Evolutionary conservation across 2,329 filamentous ascomycete genomes (phyloP).

Genomic region (Tolypocladium album): DNA sequence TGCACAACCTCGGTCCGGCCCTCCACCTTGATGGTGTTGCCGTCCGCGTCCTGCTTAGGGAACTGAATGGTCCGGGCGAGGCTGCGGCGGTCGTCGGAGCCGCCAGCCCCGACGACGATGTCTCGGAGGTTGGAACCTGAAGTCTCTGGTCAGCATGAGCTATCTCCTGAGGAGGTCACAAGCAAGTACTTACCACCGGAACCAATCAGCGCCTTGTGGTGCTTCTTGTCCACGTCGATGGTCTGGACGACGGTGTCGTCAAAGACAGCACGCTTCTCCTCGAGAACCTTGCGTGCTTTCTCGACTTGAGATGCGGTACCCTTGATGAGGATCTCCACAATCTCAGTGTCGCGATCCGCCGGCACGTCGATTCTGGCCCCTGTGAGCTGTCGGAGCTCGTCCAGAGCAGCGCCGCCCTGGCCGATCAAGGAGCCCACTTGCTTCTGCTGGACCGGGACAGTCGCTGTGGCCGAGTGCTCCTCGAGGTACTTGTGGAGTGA

Average conservation of each 20-base stretch:
- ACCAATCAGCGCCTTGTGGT: conserved; percentile 85
- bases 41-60: conserved; percentile 76
- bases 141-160: conserved; percentile 3
- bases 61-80: conserved; percentile 89
- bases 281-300: conserved; percentile 80
- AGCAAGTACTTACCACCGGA: conserved; percentile 58
- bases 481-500: conserved; percentile 81
- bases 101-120: conserved; percentile 80
- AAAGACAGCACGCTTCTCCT: conserved; percentile 77
- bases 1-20: conserved; percentile 76
- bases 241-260: conserved; percentile 80
- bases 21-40: conserved; percentile 78
- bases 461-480: conserved; percentile 74
- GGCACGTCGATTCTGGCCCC: conserved; percentile 90
- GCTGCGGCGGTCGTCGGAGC: conserved; percentile 73
- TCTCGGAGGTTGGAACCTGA: conserved; percentile 76
- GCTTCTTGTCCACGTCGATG: conserved; percentile 86
- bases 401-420: conserved; percentile 80
- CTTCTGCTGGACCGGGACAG: conserved; percentile 77
- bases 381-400: conserved; percentile 73
- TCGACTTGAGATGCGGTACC: conserved; percentile 86
- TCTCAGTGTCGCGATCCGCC: conserved; percentile 60
- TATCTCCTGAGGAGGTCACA: neutral
- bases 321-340: conserved; percentile 83
- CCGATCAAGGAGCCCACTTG: conserved; percentile 93